Evolutionary conservation across 2,329 filamentous ascomycete species (phyloP), one percentile per base, ranked within the genome.

Genomic region (Diaporthe vexans): DNA sequence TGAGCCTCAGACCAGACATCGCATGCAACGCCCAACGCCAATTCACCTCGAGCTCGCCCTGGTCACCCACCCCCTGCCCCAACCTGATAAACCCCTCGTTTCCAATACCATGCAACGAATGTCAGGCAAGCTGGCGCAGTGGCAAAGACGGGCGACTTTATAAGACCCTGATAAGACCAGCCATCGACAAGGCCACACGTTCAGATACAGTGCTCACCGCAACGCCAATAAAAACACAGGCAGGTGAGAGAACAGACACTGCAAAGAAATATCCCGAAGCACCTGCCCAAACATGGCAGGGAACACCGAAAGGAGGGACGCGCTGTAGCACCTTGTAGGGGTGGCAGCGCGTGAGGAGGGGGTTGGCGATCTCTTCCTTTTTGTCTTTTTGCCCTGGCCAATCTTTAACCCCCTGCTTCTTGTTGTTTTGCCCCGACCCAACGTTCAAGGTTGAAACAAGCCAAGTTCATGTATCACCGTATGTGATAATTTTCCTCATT

Each of bases 181-280:
- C 37, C n/a, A 46, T 5, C 43, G 17, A 17, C 15, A 46, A 37
- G 19, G 58, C 58, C 58, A 46, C 58, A 43, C 15, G 58, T 63
- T 63, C 58, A 46, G 58, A 63, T 24, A 63, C 40, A 63, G 58
- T 63, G 58, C 24, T 40, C 58, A 63, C 58, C 37, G 58, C 6
- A 63, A 63, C 37, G 37, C 9, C 58, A 46, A 63, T 63, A 63
- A 63, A 46, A 8, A 63, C 58, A 46, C 58, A 63, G 58, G 37
- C 24, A 63, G 58, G 58, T 63, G 58, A 26, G 58, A n/a, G 1
- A 61, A 21, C 5, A 37, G 1, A 26, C 29, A 67, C 63, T 52
- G 46, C 46, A 67, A 67, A 67, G 5, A 67, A 52, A 52, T 52
- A 67, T 67, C 61, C 61, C 46, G 43, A 52, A 52, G 29, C 21